Evolutionary conservation across 345 rosid genomes (phyloP), one percentile per base, ranked within the genome.

Genomic region (Eucalyptus erythrocorys): DNA sequence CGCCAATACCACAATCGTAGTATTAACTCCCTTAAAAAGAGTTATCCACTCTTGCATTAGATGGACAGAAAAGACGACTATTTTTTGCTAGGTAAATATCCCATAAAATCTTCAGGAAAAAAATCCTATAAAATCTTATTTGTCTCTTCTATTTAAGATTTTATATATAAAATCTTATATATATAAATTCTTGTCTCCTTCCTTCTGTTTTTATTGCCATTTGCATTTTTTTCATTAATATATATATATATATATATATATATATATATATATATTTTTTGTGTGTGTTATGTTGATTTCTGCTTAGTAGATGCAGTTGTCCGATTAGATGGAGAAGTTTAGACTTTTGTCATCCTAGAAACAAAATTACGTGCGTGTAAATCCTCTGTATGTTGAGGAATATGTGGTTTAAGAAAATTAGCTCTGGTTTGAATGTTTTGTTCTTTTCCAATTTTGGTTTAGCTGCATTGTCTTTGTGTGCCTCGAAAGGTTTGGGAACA

Each of bases 81-180:
- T 13, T 13, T 27, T 61, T 61, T 3, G 15, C 32, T 0, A 27
- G 16, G 14, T 61, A 61, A 61, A 13, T 61, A 61, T 61, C 13
- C 13, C 30, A 51, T 0, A 21, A 51, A 51, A 8, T 51, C 26
- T 51, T 51, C 0, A 0, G 10, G 26, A 3, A 51, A 51, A 51
- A 51, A 51, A 51, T 7, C 26, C 26, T 21, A 21, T 51, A 51
- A 51, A 51, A 51, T 21, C 0, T 51, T 21, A 51, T 51, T 0
- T 3, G 0, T 51, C 26, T 51, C 10, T 51, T 51, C 5, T 21
- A 0, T 51, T 51, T 51, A 51, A n/a, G n/a, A 21, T 51, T 51
- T 97, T 66, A n/a, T n/a, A n/a, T n/a, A n/a, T n/a, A n/a, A n/a
- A n/a, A n/a, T n/a, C n/a, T n/a, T n/a, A n/a, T n/a, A n/a, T n/a